Evolutionary conservation across 2,329 filamentous ascomycete species (phyloP).

Genomic region (Triangularia setosa): DNA sequence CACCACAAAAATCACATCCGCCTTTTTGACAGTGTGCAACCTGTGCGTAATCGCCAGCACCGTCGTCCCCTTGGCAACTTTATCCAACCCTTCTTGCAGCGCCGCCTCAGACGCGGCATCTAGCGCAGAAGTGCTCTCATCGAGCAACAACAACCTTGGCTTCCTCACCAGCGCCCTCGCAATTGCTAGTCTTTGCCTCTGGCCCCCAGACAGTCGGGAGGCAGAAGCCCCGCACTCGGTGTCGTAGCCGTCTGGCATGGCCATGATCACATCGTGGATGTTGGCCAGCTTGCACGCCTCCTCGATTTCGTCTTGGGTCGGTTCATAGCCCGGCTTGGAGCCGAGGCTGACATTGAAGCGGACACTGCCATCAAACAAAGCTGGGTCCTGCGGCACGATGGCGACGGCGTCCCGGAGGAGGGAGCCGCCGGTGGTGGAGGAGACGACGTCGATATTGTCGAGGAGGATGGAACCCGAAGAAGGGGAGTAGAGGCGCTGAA

Average conservation of each 20-base stretch:
- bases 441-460: slow-evolving; percentile 45
- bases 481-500: slow-evolving; percentile 49
- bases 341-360: slow-evolving; percentile 55
- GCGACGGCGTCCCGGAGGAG: slow-evolving; percentile 49
- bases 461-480: slow-evolving; percentile 39
- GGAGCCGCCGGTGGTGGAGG: slow-evolving; percentile 38
- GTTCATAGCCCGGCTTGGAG: slow-evolving; percentile 49
- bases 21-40: slow-evolving; percentile 52
- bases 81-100: slow-evolving; percentile 64
- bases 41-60: slow-evolving; percentile 58
- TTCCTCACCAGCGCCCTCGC: slow-evolving; percentile 70
- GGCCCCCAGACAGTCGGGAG: slow-evolving; percentile 71
- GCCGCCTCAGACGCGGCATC: slow-evolving; percentile 66
- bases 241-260: slow-evolving; percentile 61
- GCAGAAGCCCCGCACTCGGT: slow-evolving; percentile 69
- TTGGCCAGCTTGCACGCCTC: slow-evolving; percentile 65
- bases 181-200: slow-evolving; percentile 74
- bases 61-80: slow-evolving; percentile 49
- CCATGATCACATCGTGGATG: slow-evolving; percentile 64
- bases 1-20: slow-evolving; percentile 56
- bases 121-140: slow-evolving; percentile 77
- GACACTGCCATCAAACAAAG: slow-evolving; percentile 55
- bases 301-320: slow-evolving; percentile 58
- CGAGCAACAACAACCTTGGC: slow-evolving; percentile 70
- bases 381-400: slow-evolving; percentile 55